phyloP scores from a whole-genome alignment of 148 eudicot species.

The Selenicereus undatus region DNA sequence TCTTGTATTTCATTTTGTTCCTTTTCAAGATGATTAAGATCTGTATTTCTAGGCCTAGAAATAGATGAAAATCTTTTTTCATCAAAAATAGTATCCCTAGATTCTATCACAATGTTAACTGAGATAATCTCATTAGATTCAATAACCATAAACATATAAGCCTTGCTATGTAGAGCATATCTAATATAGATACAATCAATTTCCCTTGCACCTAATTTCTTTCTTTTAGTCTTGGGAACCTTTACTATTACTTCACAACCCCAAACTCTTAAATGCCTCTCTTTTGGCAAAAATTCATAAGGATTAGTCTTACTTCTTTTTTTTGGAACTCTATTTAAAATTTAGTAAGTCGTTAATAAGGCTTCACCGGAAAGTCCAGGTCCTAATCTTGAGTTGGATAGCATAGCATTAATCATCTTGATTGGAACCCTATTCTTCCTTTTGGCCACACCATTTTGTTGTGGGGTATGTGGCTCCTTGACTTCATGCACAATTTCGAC shows the following conservation, averaged over 20 bases:
- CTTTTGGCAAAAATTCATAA: constrained; percentile 7
- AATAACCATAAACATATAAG: no score
- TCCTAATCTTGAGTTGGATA: not conserved
- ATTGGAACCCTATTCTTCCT: constrained; percentile 9
- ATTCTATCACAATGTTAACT: no score
- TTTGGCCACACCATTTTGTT: constrained; percentile 11
- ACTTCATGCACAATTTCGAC: not conserved
- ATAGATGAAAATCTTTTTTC: no score
- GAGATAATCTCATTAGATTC: no score
- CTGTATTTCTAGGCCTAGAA: no score
- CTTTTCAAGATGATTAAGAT: no score
- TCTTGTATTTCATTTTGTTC: no score
- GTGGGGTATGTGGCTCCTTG: constrained; percentile 1
- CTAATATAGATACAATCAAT: no score
- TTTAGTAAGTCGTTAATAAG: not conserved
- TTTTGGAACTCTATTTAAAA: constrained; percentile 5
- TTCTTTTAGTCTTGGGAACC: not conserved
- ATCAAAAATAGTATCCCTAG: no score
- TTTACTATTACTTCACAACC: not conserved
- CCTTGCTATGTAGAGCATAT: no score
- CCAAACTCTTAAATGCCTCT: not conserved
- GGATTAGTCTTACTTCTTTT: constrained; percentile 1
- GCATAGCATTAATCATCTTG: constrained; percentile 9
- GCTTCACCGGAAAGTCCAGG: constrained; percentile 1
- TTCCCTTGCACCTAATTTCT: not conserved